Percentiles rank a stretch among this genome's conserved stretches.
phyloP scores from a whole-genome alignment of 768 basidiomycete genomes.

The Leccinum sublutescens region DNA sequence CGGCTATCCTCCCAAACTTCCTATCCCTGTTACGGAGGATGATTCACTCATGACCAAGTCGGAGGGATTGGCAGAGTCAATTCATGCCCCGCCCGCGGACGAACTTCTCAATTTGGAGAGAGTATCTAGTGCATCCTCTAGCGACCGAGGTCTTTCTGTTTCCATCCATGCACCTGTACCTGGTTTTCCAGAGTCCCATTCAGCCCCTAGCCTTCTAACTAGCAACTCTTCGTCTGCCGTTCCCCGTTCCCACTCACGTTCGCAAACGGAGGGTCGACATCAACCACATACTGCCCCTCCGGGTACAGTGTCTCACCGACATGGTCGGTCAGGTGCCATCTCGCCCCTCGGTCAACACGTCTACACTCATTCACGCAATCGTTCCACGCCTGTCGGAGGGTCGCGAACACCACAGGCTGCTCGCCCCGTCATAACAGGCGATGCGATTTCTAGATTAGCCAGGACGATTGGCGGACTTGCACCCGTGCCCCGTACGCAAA shows the following conservation, averaged over 20 bases:
- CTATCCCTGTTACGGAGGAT: slow-evolving; percentile 7
- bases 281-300: slow-evolving; percentile 30
- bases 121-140: slow-evolving; percentile 19
- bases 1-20: slow-evolving; percentile 13
- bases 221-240: slow-evolving; percentile 28
- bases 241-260: slow-evolving; percentile 46
- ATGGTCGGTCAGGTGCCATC: slow-evolving; percentile 44
- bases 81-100: slow-evolving; percentile 21
- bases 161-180: slow-evolving; percentile 57
- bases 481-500: slow-evolving; percentile 23
- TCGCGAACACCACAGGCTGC: slow-evolving; percentile 44
- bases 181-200: slow-evolving; percentile 37
- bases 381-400: slow-evolving; percentile 53
- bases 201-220: slow-evolving; percentile 36
- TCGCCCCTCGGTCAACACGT: slow-evolving; percentile 41
- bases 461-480: slow-evolving; percentile 52
- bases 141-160: slow-evolving; percentile 40
- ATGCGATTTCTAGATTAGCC: slow-evolving; percentile 65
- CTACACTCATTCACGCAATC: slow-evolving; percentile 50
- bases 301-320: slow-evolving; percentile 25
- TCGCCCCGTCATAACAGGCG: slow-evolving; percentile 72
- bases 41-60: slow-evolving; percentile 13
- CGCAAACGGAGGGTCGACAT: slow-evolving; percentile 54
- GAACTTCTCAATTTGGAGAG: slow-evolving; percentile 21
- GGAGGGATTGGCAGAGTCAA: slow-evolving; percentile 29